Base-by-base conservation (phyloP, 148 eudicot species). In the Oxyria digyna region DNA sequence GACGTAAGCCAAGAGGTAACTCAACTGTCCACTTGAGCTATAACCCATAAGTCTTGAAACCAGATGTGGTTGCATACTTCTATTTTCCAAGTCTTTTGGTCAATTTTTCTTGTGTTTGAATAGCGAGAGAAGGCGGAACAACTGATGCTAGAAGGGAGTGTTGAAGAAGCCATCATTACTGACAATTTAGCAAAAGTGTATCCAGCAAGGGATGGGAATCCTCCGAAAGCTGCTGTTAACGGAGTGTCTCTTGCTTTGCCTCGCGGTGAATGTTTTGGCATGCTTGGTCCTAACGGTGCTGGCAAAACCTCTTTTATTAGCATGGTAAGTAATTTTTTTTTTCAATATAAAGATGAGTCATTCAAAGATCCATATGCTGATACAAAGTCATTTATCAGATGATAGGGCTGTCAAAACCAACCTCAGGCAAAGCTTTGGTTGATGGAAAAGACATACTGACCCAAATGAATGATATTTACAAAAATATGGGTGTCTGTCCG, bases 231-330 rank as follows among this genome's bases (percentile, higher is more conserved):
- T 72, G 97, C 93, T 8, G 97, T 91, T 65, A 85, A 88, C 78
- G 96, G 86, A 27, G 45, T 91, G 72, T 91, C 97, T 38, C 97
- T 91, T 77, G 92, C 89, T 74, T 84, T 89, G 75, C 78, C 89
- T 48, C 84, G 76, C 62, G 93, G 96, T 57, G 97, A 91, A 80
- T 91, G 97, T 83, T 91, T 91, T 77, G 97, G 97, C 54, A 91
- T 91, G 96, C 97, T 91, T 68, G 97, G 97, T 59, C 96, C 97
- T 5, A 91, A 88, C 74, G 97, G 97, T 81, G 97, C 96, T 1
- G 97, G 97, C 14, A 91, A 91, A 81, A 91, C 97, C 29, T 87
- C 97, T 14, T 89, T 91, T 65, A 88, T 91, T 43, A 87, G 81
- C 78, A 91, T 89, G 97, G 97, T 88, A 14, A 81, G 96, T 78